Evolutionary conservation across 257 asterid species (phyloP).

Genomic region (Jacaranda copaia): DNA sequence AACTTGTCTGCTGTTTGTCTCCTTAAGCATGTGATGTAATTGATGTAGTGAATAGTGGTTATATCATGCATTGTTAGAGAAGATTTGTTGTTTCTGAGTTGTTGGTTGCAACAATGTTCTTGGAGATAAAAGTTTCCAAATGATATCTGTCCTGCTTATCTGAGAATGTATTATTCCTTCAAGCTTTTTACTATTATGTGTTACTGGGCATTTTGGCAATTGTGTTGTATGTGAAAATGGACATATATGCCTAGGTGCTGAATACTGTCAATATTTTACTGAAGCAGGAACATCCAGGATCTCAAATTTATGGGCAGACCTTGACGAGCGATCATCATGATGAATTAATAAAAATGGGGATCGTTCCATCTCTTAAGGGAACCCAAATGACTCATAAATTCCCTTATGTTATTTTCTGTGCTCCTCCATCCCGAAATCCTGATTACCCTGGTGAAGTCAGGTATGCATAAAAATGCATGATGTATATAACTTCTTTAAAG

Average conservation of each 20-base stretch:
- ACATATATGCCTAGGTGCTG: neutral
- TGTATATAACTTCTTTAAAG: neutral
- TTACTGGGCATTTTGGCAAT: neutral
- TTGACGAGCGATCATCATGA: slow-evolving; percentile 63
- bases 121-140: neutral
- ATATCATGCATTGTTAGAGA: neutral
- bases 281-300: slow-evolving; percentile 60
- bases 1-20: neutral
- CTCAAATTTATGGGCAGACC: slow-evolving; percentile 67
- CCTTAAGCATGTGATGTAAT: neutral
- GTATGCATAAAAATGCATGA: slow-evolving; percentile 34
- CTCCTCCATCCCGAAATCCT: slow-evolving; percentile 62
- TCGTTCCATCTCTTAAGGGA: slow-evolving; percentile 56
- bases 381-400: slow-evolving; percentile 44
- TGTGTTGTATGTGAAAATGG: slow-evolving; percentile 5
- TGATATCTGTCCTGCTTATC: neutral
- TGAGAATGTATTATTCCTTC: neutral
- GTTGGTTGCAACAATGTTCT: neutral
- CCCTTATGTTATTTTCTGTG: slow-evolving; percentile 71
- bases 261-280: slow-evolving; percentile 7
- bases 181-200: neutral
- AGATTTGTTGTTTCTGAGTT: neutral
- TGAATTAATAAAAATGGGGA: slow-evolving; percentile 62
- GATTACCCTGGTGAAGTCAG: slow-evolving; percentile 73
- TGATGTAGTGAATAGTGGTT: neutral